Conservation (phyloP, 73 alveolate species). For the Diophrys sp. region DNA sequence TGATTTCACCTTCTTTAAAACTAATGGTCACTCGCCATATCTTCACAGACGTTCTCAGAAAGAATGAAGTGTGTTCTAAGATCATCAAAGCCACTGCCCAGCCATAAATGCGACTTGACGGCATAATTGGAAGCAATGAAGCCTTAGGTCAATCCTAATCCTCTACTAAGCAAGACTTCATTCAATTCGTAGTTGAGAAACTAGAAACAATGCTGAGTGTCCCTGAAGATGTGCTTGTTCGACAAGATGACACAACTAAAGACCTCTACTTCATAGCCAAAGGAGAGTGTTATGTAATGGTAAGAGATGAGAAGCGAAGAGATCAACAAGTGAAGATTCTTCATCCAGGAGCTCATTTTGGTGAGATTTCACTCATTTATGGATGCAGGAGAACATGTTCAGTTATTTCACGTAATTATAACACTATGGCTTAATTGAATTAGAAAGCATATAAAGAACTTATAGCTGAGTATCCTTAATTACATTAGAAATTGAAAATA, state of each 20-base stretch:
- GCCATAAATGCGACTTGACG: background rate
- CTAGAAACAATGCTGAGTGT: background rate
- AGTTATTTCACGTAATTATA: too few species aligned
- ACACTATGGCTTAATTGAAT: too few species aligned
- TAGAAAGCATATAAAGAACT: too few species aligned
- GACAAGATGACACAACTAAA: background rate
- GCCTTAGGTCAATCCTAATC: background rate
- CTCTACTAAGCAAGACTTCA: background rate
- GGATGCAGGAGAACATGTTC: too few species aligned
- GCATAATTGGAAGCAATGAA: background rate
- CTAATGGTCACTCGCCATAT: constrained; percentile 40
- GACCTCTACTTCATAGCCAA: constrained; percentile 44
- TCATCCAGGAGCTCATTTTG: too few species aligned
- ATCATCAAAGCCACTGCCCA: background rate
- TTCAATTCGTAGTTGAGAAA: constrained; percentile 15
- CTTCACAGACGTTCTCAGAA: constrained; percentile 27
- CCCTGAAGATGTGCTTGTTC: background rate
- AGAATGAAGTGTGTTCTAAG: constrained; percentile 33
- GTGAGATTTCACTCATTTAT: too few species aligned
- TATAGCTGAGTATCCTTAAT: too few species aligned
- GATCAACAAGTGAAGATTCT: too few species aligned
- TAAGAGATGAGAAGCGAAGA: too few species aligned
- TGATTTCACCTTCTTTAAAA: constrained; percentile 61
- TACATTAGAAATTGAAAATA: too few species aligned
- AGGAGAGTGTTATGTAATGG: constrained; percentile 62